Conservation (phyloP, 345 rosid species). For the Arabidopsis arenosa region DNA sequence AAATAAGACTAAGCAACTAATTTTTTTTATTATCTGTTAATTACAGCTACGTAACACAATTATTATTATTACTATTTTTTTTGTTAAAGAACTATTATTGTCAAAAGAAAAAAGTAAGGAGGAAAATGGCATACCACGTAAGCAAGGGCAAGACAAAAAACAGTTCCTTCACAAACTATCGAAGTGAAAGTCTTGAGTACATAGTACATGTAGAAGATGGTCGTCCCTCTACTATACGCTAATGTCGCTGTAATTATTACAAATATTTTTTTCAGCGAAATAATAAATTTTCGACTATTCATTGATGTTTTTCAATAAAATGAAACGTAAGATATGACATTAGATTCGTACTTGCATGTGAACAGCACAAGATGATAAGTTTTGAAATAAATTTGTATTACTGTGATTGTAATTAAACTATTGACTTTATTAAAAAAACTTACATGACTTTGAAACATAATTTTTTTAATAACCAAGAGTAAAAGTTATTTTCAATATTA, state of each 20-base stretch:
- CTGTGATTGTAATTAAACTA: background rate
- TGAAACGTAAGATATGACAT: background rate
- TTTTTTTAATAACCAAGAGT: background rate
- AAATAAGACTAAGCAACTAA: no score
- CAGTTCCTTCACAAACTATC: conserved; percentile 82
- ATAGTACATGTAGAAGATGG: conserved; percentile 73
- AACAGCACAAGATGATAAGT: no score
- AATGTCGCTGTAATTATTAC: conserved; percentile 54
- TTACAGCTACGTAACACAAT: no score
- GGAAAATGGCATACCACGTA: conserved; percentile 62
- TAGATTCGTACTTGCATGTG: no score
- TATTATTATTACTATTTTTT: no score
- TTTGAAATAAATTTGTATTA: no score
- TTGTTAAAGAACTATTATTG: no score
- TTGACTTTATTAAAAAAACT: no score
- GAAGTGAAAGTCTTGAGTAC: conserved; percentile 67
- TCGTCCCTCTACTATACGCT: conserved; percentile 74
- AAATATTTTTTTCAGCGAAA: background rate
- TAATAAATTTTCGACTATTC: no score
- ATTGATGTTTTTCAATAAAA: background rate
- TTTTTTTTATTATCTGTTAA: no score
- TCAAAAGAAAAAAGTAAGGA: no score
- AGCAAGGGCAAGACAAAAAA: conserved; percentile 82
- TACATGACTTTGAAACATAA: background rate
- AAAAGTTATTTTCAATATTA: background rate